Conservation (phyloP, 2,329 filamentous ascomycete genomes). For the Corniculantispora saksenae region DNA sequence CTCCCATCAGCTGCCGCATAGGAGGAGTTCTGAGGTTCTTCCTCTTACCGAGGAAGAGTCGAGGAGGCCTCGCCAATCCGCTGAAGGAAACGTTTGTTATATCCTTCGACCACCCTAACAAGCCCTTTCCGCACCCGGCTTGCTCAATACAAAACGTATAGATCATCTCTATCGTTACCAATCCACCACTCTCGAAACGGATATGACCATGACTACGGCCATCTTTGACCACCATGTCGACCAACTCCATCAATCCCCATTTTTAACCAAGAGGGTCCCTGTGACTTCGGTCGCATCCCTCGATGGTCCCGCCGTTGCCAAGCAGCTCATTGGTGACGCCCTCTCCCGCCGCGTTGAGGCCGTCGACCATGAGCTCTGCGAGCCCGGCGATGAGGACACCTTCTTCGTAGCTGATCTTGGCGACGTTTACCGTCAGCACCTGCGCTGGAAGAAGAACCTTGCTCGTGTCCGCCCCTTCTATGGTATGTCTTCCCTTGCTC, state of each 20-base stretch:
- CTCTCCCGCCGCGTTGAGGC: constrained; percentile 81
- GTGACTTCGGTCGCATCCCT: constrained; percentile 41
- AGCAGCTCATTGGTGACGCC: constrained; percentile 82
- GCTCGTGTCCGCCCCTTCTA: constrained; percentile 94
- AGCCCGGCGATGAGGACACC: constrained; percentile 90
- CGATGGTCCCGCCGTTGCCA: constrained; percentile 53
- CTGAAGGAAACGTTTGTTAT: constrained; percentile 87
- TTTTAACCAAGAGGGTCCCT: constrained; percentile 47
- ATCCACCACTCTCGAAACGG: constrained; percentile 30
- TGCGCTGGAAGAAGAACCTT: constrained; percentile 96
- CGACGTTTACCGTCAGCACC: constrained; percentile 97
- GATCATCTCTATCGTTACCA: background rate
- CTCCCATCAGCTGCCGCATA: constrained; percentile 98
- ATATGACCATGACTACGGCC: constrained; percentile 68
- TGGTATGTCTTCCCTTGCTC: constrained; percentile 54
- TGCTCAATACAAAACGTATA: constrained; percentile 19
- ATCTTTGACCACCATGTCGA: constrained; percentile 56
- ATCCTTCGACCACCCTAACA: constrained; percentile 93
- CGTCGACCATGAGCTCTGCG: constrained; percentile 85
- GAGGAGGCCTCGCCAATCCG: constrained; percentile 95
- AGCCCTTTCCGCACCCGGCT: constrained; percentile 39
- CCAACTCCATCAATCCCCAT: constrained; percentile 50
- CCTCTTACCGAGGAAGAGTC: constrained; percentile 99
- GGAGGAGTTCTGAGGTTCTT: constrained; percentile 97
- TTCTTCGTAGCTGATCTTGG: constrained; percentile 98